Percentiles rank a stretch among this genome's conserved stretches.
These are phyloP conservation scores for Chamaecyparis obtusa DNA, from an alignment of 75 land plant genomes.

Conservation along the genomic window DNA sequence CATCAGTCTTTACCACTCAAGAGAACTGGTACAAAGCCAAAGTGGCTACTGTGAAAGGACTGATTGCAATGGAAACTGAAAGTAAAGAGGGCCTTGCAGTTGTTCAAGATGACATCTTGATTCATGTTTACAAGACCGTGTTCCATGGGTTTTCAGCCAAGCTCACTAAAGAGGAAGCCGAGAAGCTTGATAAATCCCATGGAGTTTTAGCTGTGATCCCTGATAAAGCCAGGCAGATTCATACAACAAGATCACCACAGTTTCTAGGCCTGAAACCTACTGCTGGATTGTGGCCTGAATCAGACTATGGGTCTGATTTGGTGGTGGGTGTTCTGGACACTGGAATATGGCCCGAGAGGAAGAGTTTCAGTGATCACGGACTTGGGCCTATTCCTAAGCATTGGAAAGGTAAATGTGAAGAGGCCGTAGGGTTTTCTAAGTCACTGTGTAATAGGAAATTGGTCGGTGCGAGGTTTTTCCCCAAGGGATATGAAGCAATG, in stretches of 20 bases:
- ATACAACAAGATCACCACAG: conserved; percentile 95
- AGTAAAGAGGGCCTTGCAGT: not conserved
- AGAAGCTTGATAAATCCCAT: conserved; percentile 30
- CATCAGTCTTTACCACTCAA: conserved; percentile 61
- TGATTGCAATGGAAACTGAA: conserved; percentile 12
- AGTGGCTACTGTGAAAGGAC: conserved; percentile 20
- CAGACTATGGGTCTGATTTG: conserved; percentile 82
- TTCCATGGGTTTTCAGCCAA: conserved; percentile 84
- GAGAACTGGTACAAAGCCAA: conserved; percentile 60
- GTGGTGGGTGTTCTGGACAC: conserved; percentile 86
- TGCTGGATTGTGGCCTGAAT: conserved; percentile 74
- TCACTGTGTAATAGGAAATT: conserved; percentile 69
- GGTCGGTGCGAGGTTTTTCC: conserved; percentile 81
- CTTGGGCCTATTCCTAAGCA: conserved; percentile 64
- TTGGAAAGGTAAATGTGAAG: conserved; percentile 79
- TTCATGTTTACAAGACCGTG: conserved; percentile 66
- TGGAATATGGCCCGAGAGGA: conserved; percentile 91
- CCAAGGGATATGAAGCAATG: conserved; percentile 69
- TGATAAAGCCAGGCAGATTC: conserved; percentile 66
- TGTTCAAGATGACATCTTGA: conserved; percentile 24
- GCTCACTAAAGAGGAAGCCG: conserved; percentile 38
- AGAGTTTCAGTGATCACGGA: conserved; percentile 69
- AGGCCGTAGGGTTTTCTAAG: conserved; percentile 44
- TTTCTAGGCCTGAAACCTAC: conserved; percentile 65
- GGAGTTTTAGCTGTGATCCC: conserved; percentile 58